Conservation (phyloP, 345 rosid species). For the Lumnitzera racemosa region DNA sequence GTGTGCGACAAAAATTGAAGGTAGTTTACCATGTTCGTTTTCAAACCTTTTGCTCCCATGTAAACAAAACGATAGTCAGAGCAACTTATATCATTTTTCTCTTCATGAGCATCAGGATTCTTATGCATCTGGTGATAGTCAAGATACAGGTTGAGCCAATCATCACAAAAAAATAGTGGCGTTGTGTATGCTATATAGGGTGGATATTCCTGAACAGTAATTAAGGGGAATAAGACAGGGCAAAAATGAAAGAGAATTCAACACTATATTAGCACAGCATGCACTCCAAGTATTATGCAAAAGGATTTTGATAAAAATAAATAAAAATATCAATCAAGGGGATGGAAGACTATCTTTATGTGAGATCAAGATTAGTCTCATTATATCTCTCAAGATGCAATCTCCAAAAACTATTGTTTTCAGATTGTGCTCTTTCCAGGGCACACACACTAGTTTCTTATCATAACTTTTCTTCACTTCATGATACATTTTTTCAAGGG, state of each 20-base stretch:
- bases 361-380: too few relatives aligned
- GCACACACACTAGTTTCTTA: too few relatives aligned
- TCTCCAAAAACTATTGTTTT: too few relatives aligned
- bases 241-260: background rate
- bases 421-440: too few relatives aligned
- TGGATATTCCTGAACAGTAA: slow-evolving; percentile 74
- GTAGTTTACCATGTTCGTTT: slow-evolving; percentile 4
- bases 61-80: slow-evolving; percentile 95
- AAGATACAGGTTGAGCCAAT: slow-evolving; percentile 85
- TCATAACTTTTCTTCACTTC: too few relatives aligned
- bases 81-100: slow-evolving; percentile 59
- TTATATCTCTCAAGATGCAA: too few relatives aligned
- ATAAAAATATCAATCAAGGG: too few relatives aligned
- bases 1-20: too few relatives aligned
- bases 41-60: slow-evolving; percentile 90
- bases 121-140: slow-evolving; percentile 66
- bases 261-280: background rate
- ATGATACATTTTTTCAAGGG: too few relatives aligned
- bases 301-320: too few relatives aligned
- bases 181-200: slow-evolving; percentile 65
- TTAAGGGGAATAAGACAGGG: slow-evolving; percentile 13
- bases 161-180: slow-evolving; percentile 58
- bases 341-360: too few relatives aligned
- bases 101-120: slow-evolving; percentile 36
- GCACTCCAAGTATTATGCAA: background rate